Evolutionary conservation across 305 asterid species (phyloP), one percentile per base, ranked within the genome.

Genomic region (Fraxinus nigra): DNA sequence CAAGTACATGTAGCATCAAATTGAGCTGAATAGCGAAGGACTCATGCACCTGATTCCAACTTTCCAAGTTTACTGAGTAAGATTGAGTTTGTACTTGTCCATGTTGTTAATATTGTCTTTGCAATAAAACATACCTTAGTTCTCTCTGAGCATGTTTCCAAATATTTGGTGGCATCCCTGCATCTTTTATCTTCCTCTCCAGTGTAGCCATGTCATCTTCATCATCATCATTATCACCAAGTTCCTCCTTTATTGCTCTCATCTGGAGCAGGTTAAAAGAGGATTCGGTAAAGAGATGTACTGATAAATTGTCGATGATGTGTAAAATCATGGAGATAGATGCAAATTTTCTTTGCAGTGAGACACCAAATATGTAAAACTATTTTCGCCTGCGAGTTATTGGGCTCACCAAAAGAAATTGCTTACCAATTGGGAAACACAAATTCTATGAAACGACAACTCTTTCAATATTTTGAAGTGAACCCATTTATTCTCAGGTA

Each of bases 241-340:
- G 98, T 84, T 93, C 99, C 91, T 97, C 98, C 90, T 97, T 93
- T 85, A 93, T 97, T 79, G 99, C 99, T 86, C 95, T 90, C 99
- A 95, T 97, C 99, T 97, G 87, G 87, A 73, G 83, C 77, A 87
- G 81, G 87, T 79, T 73, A 37, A 85, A 79, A 72, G 77, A 78
- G 79, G 72, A 70, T 14, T 22, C 8, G 76, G 33, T 34, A 80
- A 51, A 65, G 63, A 78, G 34, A 83, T 48, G 78, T 9, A 54
- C 48, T 78, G 76, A 78, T 65, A 84, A 54, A 83, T 61, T 33
- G 61, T 72, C 32, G 65, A 61, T 74, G 70, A 34, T 24, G 77
- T 48, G 72, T 78, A 75, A 77, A 83, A 79, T 43, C 26, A 51
- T 32, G 82, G 59, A 76, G 32, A 76, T 30, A 13, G 16, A 65